Evolutionary conservation across 768 basidiomycete species (phyloP).

Genomic region (Termitomyces sp.): DNA sequence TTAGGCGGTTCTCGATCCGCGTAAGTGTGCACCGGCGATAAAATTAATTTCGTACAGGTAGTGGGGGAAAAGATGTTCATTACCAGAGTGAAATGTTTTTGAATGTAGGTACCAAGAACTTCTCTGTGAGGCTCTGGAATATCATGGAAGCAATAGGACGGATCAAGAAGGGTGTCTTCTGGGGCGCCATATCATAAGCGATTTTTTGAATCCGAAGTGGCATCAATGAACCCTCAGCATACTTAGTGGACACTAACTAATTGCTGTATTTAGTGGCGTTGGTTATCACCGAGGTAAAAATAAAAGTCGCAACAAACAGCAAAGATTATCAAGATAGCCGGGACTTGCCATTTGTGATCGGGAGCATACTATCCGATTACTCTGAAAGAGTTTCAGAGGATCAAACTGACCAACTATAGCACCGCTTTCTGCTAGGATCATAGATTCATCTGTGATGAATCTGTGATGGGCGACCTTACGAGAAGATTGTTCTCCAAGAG

Average conservation of each 20-base stretch:
- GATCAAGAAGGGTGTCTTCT: constrained; percentile 31
- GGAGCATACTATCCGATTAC: too few relatives aligned
- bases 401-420: constrained; percentile 18
- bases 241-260: too few relatives aligned
- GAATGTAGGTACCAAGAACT: constrained; percentile 21
- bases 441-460: constrained; percentile 33
- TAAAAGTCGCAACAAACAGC: constrained; percentile 3
- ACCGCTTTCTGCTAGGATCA: constrained; percentile 31
- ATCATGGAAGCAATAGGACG: constrained; percentile 28
- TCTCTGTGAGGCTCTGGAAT: constrained; percentile 22
- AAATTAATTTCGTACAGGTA: neutral
- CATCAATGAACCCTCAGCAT: constrained; percentile 25
- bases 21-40: neutral
- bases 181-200: constrained; percentile 22
- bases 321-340: constrained; percentile 15
- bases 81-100: constrained; percentile 25
- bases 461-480: constrained; percentile 32
- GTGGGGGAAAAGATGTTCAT: constrained; percentile 5
- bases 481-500: constrained; percentile 31
- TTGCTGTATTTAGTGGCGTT: neutral
- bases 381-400: neutral
- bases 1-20: constrained; percentile 14
- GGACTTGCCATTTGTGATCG: too few relatives aligned
- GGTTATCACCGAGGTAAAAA: neutral
- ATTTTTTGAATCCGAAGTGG: constrained; percentile 34